Base-by-base conservation (phyloP, 2,329 filamentous ascomycete genomes). In the Mycosphaerella sp. region DNA sequence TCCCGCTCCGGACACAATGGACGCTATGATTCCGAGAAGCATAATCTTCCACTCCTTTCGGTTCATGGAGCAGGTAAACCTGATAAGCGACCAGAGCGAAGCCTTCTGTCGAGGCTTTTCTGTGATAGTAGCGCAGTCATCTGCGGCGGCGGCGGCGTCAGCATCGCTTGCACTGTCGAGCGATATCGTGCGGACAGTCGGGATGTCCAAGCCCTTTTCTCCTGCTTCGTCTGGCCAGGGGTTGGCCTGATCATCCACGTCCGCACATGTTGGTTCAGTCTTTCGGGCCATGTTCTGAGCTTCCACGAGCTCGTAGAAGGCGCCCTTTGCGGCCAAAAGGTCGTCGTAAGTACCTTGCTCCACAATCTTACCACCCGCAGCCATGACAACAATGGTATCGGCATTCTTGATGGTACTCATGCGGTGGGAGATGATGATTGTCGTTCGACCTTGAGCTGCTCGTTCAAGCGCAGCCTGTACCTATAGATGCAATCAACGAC, bases 11-110 rank as follows among this genome's bases (percentile, higher is more conserved):
- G 84, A 85, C 54, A 95, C 81, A 62, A 84, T 75, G 32, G 84
- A 83, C 66, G 84, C 88, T 64, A 85, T 63, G n/a, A 94, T 72
- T 10, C 87, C 89, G 50, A 85, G 54, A 2, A 83, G 21, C 86
- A 94, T 90, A 21, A 82, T 71, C 16, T 76, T 73, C 75, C 78
- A 81, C 66, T 95, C 89, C 0, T 76, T 68, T 41, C 67, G 76
- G 70, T 95, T 95, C 73, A 95, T 93, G 7, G 79, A 81, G 35
- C 76, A 80, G 61, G 91, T 86, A 47, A 94, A 76, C 67, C 82
- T 87, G 68, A 94, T 80, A 37, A 95, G 71, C 1, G 82, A 84
- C 78, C 81, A 86, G 0, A 91, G 71, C 0, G 80, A 3, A 2
- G 25, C 4, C 13, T 34, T 16, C 7, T 25, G 12, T 13, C 51